Evolutionary conservation across 2,329 filamentous ascomycete genomes (phyloP).

Genomic region (Periconia sp.): DNA sequence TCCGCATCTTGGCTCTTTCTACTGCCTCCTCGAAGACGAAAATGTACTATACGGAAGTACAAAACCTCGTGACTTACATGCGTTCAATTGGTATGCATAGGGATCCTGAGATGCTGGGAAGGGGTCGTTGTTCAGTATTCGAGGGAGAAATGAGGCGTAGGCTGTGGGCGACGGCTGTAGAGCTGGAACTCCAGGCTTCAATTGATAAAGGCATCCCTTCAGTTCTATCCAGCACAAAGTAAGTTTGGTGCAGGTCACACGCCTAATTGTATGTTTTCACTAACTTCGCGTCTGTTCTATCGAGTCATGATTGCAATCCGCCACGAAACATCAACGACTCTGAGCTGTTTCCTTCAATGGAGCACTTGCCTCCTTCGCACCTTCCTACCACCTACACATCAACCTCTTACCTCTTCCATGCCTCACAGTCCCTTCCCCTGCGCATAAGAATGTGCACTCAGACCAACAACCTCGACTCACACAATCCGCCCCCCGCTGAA

Average conservation of each 20-base stretch:
- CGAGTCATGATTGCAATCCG: constrained; percentile 48
- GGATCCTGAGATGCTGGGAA: constrained; percentile 43
- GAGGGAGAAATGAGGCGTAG: constrained; percentile 55
- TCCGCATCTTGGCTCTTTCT: constrained; percentile 52
- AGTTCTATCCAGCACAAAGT: background rate
- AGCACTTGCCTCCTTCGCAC: constrained; percentile 13
- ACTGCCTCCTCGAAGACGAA: constrained; percentile 48
- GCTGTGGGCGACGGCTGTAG: constrained; percentile 58
- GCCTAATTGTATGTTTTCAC: constrained; percentile 20
- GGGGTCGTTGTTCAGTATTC: constrained; percentile 33
- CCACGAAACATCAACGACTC: constrained; percentile 54
- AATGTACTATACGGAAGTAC: constrained; percentile 21
- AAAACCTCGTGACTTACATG: constrained; percentile 50
- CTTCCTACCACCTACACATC: constrained; percentile 19
- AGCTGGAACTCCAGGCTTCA: constrained; percentile 57
- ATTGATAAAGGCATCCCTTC: constrained; percentile 47
- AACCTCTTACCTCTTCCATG: constrained; percentile 18
- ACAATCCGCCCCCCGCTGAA: constrained; percentile 8
- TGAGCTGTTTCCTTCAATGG: constrained; percentile 36
- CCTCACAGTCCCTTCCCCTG: constrained; percentile 8
- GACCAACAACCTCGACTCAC: constrained; percentile 10
- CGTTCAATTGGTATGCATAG: constrained; percentile 52
- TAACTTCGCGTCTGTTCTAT: constrained; percentile 49
- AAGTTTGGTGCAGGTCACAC: background rate
- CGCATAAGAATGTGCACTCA: constrained; percentile 13